Evolutionary conservation across 805 yeast species (phyloP).

Genomic region (Ogataea zsoltii): DNA sequence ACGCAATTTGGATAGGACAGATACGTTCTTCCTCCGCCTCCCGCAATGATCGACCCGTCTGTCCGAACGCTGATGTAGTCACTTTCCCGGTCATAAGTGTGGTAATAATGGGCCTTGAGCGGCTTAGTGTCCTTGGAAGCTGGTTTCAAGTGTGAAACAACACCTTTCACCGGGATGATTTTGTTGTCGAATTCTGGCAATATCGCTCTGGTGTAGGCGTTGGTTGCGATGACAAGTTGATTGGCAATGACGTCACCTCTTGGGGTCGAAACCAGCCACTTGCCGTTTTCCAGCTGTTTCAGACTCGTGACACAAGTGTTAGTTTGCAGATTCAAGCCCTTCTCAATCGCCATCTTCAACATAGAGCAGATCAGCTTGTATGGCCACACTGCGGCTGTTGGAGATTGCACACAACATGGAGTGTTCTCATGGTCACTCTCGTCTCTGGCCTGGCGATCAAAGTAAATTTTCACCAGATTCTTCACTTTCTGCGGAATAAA

Average conservation of each 20-base stretch:
- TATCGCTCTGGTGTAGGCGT: constrained; percentile 36
- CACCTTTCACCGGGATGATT: constrained; percentile 39
- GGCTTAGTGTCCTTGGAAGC: constrained; percentile 7
- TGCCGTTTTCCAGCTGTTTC: constrained; percentile 24
- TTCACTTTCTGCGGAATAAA: constrained; percentile 28
- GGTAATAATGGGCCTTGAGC: constrained; percentile 20
- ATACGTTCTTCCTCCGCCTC: constrained; percentile 33
- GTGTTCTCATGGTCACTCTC: constrained; percentile 30
- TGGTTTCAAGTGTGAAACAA: constrained; percentile 31
- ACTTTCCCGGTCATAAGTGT: constrained; percentile 22
- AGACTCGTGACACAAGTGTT: constrained; percentile 40
- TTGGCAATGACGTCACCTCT: constrained; percentile 30
- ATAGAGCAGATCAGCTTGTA: constrained; percentile 41
- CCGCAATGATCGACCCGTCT: constrained; percentile 39
- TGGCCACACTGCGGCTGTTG: constrained; percentile 48
- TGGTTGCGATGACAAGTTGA: constrained; percentile 40
- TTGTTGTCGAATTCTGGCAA: constrained; percentile 29
- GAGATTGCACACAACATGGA: constrained; percentile 36
- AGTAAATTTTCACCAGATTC: constrained; percentile 32
- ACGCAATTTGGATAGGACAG: constrained; percentile 14
- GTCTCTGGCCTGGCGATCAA: constrained; percentile 33
- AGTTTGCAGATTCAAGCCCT: constrained; percentile 44
- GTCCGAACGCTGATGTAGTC: constrained; percentile 37
- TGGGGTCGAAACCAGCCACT: constrained; percentile 35
- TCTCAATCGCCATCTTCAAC: constrained; percentile 32